These are phyloP conservation scores for Lathyrus aphaca DNA, from an alignment of 306 rosid species.

Conservation along the genomic window DNA sequence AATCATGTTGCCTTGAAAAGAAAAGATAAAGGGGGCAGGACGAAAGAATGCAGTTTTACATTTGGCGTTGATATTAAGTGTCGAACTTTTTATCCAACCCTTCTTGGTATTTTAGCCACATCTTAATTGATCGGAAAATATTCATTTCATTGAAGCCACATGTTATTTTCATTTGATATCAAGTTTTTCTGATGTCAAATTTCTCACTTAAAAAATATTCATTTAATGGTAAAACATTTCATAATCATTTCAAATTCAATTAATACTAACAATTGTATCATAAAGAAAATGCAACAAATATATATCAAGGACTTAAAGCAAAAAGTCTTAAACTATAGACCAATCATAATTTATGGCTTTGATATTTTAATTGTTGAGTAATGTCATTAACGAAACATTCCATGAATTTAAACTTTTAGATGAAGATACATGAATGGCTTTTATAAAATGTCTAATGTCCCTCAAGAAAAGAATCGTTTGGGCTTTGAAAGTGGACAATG, in stretches of 20 bases:
- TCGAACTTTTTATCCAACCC: conserved; percentile 79
- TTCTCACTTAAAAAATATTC: not conserved
- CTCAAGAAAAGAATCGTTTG: not conserved
- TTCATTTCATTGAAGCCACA: conserved; percentile 6
- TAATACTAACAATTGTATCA: not conserved
- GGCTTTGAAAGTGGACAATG: not conserved
- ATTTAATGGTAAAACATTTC: not conserved
- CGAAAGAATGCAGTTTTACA: conserved; percentile 55
- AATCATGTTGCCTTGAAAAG: conserved; percentile 26
- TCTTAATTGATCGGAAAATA: conserved; percentile 25
- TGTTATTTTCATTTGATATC: conserved; percentile 5
- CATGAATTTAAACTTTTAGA: not conserved
- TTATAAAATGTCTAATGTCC: not conserved
- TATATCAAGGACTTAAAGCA: no score
- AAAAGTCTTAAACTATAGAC: not conserved
- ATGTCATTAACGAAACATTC: not conserved
- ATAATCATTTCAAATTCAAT: not conserved
- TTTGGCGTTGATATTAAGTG: conserved; percentile 71
- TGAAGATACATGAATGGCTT: not conserved
- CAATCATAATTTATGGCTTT: not conserved
- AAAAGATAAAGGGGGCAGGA: not conserved
- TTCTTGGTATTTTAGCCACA: conserved; percentile 46
- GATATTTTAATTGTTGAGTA: not conserved
- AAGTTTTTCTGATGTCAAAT: conserved; percentile 25
- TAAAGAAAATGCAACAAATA: no score